phyloP scores from a whole-genome alignment of 108 stramenopile genomes.

The Skeletonema grethae region DNA sequence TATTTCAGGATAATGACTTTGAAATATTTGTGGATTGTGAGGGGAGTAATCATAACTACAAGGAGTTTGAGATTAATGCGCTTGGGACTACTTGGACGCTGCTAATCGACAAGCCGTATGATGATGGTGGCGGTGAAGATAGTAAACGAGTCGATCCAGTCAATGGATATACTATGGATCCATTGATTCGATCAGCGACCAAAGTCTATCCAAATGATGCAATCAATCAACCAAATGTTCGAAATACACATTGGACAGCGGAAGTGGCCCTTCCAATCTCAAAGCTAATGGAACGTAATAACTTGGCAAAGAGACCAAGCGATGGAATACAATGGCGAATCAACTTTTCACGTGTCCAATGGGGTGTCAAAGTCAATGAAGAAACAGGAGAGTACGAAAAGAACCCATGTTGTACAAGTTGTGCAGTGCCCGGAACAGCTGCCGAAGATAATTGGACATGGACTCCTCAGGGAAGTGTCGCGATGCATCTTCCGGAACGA shows the following conservation, averaged over 20 bases:
- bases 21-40: slow-evolving; percentile 88
- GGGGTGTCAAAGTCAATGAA: slow-evolving; percentile 35
- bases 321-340: slow-evolving; percentile 45
- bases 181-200: slow-evolving; percentile 47
- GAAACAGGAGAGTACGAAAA: slow-evolving; percentile 40
- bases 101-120: slow-evolving; percentile 84
- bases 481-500: slow-evolving; percentile 46
- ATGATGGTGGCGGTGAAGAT: slow-evolving; percentile 77
- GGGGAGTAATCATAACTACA: slow-evolving; percentile 77
- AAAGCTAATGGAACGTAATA: slow-evolving; percentile 39
- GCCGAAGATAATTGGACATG: slow-evolving; percentile 51
- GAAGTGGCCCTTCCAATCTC: slow-evolving; percentile 47
- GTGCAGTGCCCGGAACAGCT: slow-evolving; percentile 29
- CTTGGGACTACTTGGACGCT: slow-evolving; percentile 87
- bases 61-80: slow-evolving; percentile 91
- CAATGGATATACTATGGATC: slow-evolving; percentile 68
- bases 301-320: slow-evolving; percentile 16
- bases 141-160: slow-evolving; percentile 72
- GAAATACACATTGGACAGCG: slow-evolving; percentile 45
- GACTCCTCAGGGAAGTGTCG: slow-evolving; percentile 38
- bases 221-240: slow-evolving; percentile 32
- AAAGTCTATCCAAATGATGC: slow-evolving; percentile 30
- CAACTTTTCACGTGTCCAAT: slow-evolving; percentile 53
- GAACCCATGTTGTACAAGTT: slow-evolving; percentile 35
- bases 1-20: slow-evolving; percentile 81